Percentiles rank a stretch among this genome's conserved stretches.
Evolutionary conservation across 2,329 filamentous ascomycete genomes (phyloP).

Genomic region (Hypoxylon sp.): DNA sequence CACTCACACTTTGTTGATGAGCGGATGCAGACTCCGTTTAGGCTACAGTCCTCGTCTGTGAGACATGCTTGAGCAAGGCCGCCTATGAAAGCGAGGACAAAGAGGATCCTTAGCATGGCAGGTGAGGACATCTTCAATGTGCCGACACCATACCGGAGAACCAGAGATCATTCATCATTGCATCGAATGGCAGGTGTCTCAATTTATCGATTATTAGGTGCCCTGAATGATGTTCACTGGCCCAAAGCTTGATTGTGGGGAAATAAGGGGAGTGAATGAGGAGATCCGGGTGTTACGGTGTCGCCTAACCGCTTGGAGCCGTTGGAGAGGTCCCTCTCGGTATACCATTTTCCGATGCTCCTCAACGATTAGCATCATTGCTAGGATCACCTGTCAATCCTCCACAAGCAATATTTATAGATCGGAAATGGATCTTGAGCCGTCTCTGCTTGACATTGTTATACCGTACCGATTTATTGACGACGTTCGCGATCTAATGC

Average conservation of each 20-base stretch:
- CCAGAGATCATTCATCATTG: neutral
- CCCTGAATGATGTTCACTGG: neutral
- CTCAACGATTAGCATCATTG: neutral
- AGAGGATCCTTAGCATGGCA: neutral
- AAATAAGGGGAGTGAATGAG: constrained; percentile 6
- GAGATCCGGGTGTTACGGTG: neutral
- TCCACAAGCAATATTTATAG: neutral
- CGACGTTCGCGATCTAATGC: no score
- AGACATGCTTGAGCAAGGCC: constrained; percentile 26
- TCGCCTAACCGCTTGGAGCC: constrained; percentile 6
- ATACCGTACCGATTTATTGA: no score
- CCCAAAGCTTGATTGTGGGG: constrained; percentile 3
- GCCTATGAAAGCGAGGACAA: neutral
- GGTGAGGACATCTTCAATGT: no score
- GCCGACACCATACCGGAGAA: neutral
- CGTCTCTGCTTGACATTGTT: no score
- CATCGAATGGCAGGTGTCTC: neutral
- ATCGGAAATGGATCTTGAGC: no score
- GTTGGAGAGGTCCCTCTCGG: constrained; percentile 10
- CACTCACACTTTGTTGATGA: constrained; percentile 44
- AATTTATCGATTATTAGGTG: constrained; percentile 4
- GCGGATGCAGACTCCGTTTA: constrained; percentile 55
- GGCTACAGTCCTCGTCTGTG: constrained; percentile 54
- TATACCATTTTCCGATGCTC: constrained; percentile 6
- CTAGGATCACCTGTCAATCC: neutral